Evolutionary conservation across 169 alveolate species (phyloP).

Genomic region (Plasmodium billcollinsi): DNA sequence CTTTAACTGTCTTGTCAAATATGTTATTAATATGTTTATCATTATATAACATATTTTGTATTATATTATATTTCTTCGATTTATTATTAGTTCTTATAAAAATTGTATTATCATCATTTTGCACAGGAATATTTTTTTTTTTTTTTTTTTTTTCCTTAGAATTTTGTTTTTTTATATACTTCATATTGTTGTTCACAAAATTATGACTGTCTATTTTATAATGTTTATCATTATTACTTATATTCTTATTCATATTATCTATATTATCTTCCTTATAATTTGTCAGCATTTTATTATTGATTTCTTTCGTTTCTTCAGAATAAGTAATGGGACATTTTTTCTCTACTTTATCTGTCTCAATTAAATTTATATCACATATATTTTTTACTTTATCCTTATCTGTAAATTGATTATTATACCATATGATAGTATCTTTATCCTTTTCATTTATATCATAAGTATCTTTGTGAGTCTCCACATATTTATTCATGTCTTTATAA

Average conservation of each 20-base stretch:
- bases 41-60: not conserved
- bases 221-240: not conserved
- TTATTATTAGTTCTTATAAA: not conserved
- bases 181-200: not conserved
- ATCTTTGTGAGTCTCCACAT: not conserved
- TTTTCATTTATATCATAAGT: not conserved
- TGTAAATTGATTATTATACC: too few relatives aligned
- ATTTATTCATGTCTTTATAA: too few relatives aligned
- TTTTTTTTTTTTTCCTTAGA: not conserved
- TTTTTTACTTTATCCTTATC: too few relatives aligned
- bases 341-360: too few relatives aligned
- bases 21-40: not conserved
- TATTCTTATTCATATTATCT: not conserved
- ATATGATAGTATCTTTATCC: not conserved
- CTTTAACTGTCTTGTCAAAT: conserved; percentile 13
- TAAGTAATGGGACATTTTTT: too few relatives aligned
- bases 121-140: not conserved
- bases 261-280: not conserved
- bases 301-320: not conserved
- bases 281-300: not conserved
- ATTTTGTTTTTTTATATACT: not conserved
- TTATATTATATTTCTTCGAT: not conserved
- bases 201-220: not conserved
- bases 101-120: not conserved
- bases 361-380: too few relatives aligned